Evolutionary conservation across 345 rosid genomes (phyloP), one percentile per base, ranked within the genome.

Genomic region (Eucalyptus sideroxylon): DNA sequence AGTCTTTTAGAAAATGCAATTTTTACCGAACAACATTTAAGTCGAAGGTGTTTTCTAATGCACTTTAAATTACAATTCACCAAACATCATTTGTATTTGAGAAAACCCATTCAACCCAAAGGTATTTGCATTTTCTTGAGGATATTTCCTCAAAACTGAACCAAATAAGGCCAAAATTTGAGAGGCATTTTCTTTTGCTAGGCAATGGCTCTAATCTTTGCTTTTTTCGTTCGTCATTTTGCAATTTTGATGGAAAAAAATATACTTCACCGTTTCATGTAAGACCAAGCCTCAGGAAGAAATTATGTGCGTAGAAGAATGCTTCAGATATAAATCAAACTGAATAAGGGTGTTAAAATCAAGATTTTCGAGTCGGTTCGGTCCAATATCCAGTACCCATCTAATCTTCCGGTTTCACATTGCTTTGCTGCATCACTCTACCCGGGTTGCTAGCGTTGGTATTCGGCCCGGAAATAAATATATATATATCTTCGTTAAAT

Each of bases 11-110:
- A 51, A 51, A 53, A 4, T 53, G 11, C 2, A 53, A 53, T 8
- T 53, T 53, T 53, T 53, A 51, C 23, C 24, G 0, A 53, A 53
- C 0, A 0, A 0, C 24, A 53, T 53, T 8, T 53, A 53, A 53
- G 59, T 53, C 11, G 0, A 53, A 53, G 11, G 26, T 21, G 59
- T 21, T 53, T 53, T 2, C 26, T 53, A 21, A 53, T 53, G 59
- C 59, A 53, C 11, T 21, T 53, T 53, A 53, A 53, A 53, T 53
- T 53, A 53, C 11, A 53, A 53, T 53, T 53, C 1, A 53, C 11
- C 59, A 19, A 19, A 53, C 0, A 8, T 4, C 5, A 53, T 53
- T 53, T 19, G 26, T 5, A 53, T 8, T 53, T 53, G 24, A 53
- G 59, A 53, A 53, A 53, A 53, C 26, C 26, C 59, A 19, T 53